These are phyloP conservation scores for Vanrija pseudolonga DNA, from an alignment of 1,284 basidiomycete species.

Conservation along the genomic window DNA sequence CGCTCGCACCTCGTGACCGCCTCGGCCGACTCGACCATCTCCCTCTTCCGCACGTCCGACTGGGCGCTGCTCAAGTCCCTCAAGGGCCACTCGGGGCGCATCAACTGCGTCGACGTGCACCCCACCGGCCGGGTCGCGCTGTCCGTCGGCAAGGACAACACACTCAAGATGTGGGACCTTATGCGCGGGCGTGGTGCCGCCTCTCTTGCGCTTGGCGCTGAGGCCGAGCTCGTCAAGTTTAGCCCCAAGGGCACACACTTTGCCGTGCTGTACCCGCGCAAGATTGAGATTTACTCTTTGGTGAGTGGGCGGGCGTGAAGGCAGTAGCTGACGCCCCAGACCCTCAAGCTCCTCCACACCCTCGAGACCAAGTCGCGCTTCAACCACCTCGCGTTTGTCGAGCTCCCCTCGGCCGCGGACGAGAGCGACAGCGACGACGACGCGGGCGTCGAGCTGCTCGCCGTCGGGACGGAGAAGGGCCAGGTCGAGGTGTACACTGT, in stretches of 20 bases:
- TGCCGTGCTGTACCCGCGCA: slow-evolving; percentile 69
- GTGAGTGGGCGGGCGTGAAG: slow-evolving; percentile 17
- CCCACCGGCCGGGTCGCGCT: slow-evolving; percentile 87
- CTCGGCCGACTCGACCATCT: slow-evolving; percentile 83
- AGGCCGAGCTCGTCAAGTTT: slow-evolving; percentile 84
- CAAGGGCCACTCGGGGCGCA: slow-evolving; percentile 87
- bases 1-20: slow-evolving; percentile 83
- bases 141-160: slow-evolving; percentile 84
- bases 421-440: slow-evolving; percentile 49
- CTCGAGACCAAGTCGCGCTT: slow-evolving; percentile 72
- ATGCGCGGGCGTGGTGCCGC: slow-evolving; percentile 89
- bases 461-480: slow-evolving; percentile 82
- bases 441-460: slow-evolving; percentile 54
- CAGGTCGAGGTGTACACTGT: slow-evolving; percentile 67
- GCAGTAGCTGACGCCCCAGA: slow-evolving; percentile 49
- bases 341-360: slow-evolving; percentile 66
- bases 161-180: slow-evolving; percentile 95
- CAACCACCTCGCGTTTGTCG: slow-evolving; percentile 71
- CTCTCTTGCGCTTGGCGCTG: slow-evolving; percentile 80
- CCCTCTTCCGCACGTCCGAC: slow-evolving; percentile 85
- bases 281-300: slow-evolving; percentile 52
- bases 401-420: slow-evolving; percentile 46
- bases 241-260: slow-evolving; percentile 70
- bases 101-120: slow-evolving; percentile 87
- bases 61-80: slow-evolving; percentile 85